phyloP scores from a whole-genome alignment of 1,284 basidiomycete genomes.

The Trichosporon faecale region DNA sequence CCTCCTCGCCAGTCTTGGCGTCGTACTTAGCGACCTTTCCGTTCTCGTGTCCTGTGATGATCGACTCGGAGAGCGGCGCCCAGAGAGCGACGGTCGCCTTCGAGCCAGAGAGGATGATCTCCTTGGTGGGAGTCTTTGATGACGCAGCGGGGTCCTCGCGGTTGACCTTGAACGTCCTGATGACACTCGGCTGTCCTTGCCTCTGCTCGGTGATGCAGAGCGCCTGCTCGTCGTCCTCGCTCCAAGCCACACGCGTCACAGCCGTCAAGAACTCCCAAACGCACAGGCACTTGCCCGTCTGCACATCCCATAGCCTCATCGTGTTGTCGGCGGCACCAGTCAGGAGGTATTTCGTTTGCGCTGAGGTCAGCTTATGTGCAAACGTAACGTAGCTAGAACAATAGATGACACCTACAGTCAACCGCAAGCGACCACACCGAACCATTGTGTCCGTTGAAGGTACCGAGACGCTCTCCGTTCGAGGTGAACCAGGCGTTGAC shows the following conservation, averaged over 20 bases:
- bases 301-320: slow-evolving; percentile 86
- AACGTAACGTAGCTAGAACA: background rate
- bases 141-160: slow-evolving; percentile 66
- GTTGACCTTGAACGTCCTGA: slow-evolving; percentile 82
- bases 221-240: slow-evolving; percentile 77
- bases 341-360: slow-evolving; percentile 77
- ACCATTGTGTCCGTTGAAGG: slow-evolving; percentile 95
- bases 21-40: slow-evolving; percentile 91
- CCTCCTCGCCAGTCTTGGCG: slow-evolving; percentile 80
- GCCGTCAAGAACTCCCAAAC: slow-evolving; percentile 98
- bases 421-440: slow-evolving; percentile 95
- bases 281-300: slow-evolving; percentile 84
- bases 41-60: slow-evolving; percentile 93
- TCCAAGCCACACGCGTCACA: slow-evolving; percentile 81
- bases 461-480: slow-evolving; percentile 95
- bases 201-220: slow-evolving; percentile 96
- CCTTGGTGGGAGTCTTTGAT: slow-evolving; percentile 62
- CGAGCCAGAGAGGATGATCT: slow-evolving; percentile 85
- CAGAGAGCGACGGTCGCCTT: slow-evolving; percentile 96
- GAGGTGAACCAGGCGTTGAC: slow-evolving; percentile 99
- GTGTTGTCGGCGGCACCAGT: slow-evolving; percentile 85
- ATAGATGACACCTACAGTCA: slow-evolving; percentile 67
- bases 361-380: slow-evolving; percentile 53
- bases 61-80: slow-evolving; percentile 70
- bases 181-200: slow-evolving; percentile 71